These are phyloP conservation scores for Globisporangium parvum DNA, from an alignment of 352 stramenopile species.

Conservation along the genomic window DNA sequence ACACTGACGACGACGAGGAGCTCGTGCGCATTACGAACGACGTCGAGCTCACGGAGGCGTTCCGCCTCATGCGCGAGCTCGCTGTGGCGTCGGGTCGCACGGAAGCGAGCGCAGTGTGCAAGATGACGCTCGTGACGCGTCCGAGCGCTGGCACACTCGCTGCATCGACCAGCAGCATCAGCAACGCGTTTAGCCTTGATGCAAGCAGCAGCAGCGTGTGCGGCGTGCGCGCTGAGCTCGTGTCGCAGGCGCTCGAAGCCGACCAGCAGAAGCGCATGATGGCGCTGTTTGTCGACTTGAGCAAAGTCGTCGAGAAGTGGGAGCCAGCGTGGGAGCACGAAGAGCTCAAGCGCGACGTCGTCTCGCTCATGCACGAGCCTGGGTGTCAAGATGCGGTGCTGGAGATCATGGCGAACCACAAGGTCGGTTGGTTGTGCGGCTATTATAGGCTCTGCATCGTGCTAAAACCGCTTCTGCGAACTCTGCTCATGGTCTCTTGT, in stretches of 20 bases:
- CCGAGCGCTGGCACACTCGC: slow-evolving; percentile 10
- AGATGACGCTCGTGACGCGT: slow-evolving; percentile 57
- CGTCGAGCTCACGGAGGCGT: slow-evolving; percentile 66
- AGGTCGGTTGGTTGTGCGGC: too few species aligned
- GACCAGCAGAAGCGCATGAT: slow-evolving; percentile 59
- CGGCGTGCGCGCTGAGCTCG: slow-evolving; percentile 17
- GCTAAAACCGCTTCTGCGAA: too few species aligned
- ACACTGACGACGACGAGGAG: slow-evolving; percentile 80
- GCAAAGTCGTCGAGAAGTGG: slow-evolving; percentile 73
- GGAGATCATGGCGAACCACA: slow-evolving; percentile 33
- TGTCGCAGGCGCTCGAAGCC: slow-evolving; percentile 40
- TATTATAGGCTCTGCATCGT: too few species aligned
- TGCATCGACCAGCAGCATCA: slow-evolving; percentile 3
- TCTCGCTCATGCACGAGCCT: slow-evolving; percentile 67
- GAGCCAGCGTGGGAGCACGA: slow-evolving; percentile 43
- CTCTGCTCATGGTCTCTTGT: too few species aligned
- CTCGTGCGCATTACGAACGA: slow-evolving; percentile 82
- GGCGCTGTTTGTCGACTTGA: slow-evolving; percentile 71
- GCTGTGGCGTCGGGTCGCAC: slow-evolving; percentile 35
- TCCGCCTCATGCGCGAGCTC: slow-evolving; percentile 72
- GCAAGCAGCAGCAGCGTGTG: slow-evolving; percentile 17
- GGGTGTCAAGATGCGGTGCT: slow-evolving; percentile 66
- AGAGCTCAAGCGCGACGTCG: slow-evolving; percentile 62
- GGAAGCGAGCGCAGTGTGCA: slow-evolving; percentile 43
- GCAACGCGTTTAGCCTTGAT: too few species aligned